Evolutionary conservation across 768 basidiomycete genomes (phyloP).

Genomic region (Hypsizygus marmoreus): DNA sequence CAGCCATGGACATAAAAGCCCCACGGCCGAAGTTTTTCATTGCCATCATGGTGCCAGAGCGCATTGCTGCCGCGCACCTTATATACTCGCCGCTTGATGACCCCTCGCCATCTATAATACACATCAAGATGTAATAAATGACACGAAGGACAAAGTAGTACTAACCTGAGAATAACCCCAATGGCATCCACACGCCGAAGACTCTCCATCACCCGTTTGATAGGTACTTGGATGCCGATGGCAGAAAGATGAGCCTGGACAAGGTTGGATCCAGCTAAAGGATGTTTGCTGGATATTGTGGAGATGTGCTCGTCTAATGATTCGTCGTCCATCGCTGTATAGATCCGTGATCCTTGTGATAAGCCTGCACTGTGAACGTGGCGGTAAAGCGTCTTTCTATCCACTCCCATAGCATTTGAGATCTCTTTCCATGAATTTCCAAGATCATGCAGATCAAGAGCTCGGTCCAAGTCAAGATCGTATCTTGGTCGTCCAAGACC

Average conservation of each 20-base stretch:
- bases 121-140: too few species aligned
- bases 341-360: background rate
- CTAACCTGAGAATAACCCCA: constrained; percentile 25
- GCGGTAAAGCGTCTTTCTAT: constrained; percentile 18
- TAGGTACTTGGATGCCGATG: constrained; percentile 25
- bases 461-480: constrained; percentile 19
- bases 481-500: background rate
- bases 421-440: constrained; percentile 26
- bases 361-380: constrained; percentile 15
- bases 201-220: constrained; percentile 22
- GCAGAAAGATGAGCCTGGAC: constrained; percentile 28
- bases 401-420: constrained; percentile 22
- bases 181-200: constrained; percentile 30
- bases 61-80: constrained; percentile 30
- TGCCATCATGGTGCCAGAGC: constrained; percentile 37
- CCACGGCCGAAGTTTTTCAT: constrained; percentile 38
- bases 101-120: background rate
- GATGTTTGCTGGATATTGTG: constrained; percentile 20
- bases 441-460: constrained; percentile 23
- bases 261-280: constrained; percentile 29
- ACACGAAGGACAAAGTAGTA: too few species aligned
- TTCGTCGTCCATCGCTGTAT: constrained; percentile 16
- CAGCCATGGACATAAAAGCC: constrained; percentile 36
- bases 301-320: constrained; percentile 21
- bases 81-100: constrained; percentile 24